Percentiles rank a stretch among this genome's conserved stretches.
phyloP scores from a whole-genome alignment of 139 green algal genomes.

The Chlorella vulgaris region DNA sequence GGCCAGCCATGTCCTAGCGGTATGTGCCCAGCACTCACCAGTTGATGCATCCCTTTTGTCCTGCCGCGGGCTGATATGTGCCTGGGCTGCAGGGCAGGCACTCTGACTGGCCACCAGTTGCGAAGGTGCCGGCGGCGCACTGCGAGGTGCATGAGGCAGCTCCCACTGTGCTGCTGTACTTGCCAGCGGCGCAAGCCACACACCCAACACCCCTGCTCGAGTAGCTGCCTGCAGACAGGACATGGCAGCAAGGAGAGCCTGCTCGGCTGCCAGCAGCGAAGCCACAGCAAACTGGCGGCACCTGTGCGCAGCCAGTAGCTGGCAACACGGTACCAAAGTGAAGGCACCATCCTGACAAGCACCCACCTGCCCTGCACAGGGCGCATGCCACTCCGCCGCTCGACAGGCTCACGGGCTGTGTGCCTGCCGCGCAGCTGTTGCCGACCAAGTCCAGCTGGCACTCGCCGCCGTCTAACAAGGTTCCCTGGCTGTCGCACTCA shows the following conservation, averaged over 20 bases:
- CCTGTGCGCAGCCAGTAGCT: no score
- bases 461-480: neutral
- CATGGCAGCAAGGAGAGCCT: neutral
- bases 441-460: neutral
- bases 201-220: neutral
- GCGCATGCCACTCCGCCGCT: conserved; percentile 19
- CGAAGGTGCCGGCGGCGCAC: conserved; percentile 4
- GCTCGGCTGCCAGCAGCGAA: no score
- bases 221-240: neutral
- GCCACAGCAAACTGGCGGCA: no score
- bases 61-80: neutral
- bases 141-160: neutral
- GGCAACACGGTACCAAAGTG: no score
- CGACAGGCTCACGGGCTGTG: neutral
- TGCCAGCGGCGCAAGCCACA: conserved; percentile 4
- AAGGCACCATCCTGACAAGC: neutral
- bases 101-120: neutral
- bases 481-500: neutral
- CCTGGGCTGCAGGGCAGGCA: conserved; percentile 7
- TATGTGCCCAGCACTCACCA: neutral
- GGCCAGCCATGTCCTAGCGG: no score
- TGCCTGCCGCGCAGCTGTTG: neutral
- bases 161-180: neutral
- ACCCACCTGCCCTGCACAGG: conserved; percentile 8
- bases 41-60: neutral